A percentile compares a stretch with the other conserved stretches of the same genome.
Conservation (phyloP, 768 basidiomycete genomes). For the Macrolepiota fuliginosa region DNA sequence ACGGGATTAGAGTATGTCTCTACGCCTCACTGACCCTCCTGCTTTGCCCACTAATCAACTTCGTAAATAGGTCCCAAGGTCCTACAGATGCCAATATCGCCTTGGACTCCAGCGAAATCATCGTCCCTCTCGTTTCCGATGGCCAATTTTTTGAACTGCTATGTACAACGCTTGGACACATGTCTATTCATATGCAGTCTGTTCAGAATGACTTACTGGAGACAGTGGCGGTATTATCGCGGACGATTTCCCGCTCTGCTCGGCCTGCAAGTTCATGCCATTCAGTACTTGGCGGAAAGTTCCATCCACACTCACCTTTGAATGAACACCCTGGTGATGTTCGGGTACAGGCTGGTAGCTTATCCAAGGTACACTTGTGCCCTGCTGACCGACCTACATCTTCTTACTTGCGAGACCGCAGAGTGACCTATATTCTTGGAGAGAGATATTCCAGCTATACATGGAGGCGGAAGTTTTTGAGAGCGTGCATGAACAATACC, state of each 20-base stretch:
- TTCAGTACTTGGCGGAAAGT: conserved; percentile 16
- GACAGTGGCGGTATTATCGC: conserved; percentile 35
- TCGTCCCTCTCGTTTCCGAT: conserved; percentile 81
- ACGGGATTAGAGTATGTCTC: conserved; percentile 1
- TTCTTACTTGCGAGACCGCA: conserved; percentile 15
- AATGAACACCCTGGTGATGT: conserved; percentile 35
- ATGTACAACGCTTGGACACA: conserved; percentile 53
- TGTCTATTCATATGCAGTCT: conserved; percentile 44
- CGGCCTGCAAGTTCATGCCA: conserved; percentile 38
- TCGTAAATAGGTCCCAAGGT: background rate
- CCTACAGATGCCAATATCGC: conserved; percentile 13
- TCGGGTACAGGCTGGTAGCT: conserved; percentile 19
- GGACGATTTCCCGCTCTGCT: conserved; percentile 37
- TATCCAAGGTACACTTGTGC: conserved; percentile 21
- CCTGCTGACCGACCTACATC: background rate
- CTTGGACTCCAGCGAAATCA: conserved; percentile 40
- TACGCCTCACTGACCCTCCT: background rate
- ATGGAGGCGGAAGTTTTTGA: conserved; percentile 87
- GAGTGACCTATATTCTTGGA: conserved; percentile 84
- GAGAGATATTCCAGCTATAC: conserved; percentile 87
- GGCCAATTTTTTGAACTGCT: conserved; percentile 78
- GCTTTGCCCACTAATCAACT: background rate
- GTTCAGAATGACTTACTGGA: conserved; percentile 50
- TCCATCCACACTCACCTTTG: conserved; percentile 45
- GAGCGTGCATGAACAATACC: conserved; percentile 53